phyloP scores from a whole-genome alignment of 768 basidiomycete genomes.

The Termitomyces sp. region DNA sequence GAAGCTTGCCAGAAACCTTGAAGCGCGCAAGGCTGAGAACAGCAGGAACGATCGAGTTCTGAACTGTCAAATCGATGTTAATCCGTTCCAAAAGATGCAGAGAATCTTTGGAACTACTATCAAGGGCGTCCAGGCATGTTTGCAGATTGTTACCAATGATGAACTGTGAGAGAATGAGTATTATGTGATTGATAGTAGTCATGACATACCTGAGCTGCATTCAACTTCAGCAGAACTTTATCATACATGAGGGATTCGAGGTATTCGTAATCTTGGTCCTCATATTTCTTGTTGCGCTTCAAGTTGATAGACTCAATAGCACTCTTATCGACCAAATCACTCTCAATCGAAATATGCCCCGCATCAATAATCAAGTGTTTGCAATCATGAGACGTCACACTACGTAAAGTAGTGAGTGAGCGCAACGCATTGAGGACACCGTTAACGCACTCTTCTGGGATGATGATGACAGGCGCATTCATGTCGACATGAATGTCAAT shows the following conservation, averaged over 20 bases:
- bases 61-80: conserved; percentile 82
- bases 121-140: conserved; percentile 76
- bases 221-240: conserved; percentile 71
- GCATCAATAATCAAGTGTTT: conserved; percentile 92
- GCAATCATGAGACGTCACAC: conserved; percentile 70
- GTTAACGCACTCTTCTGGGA: conserved; percentile 78
- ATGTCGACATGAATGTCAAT: conserved; percentile 95
- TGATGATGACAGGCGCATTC: conserved; percentile 94
- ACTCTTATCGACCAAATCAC: conserved; percentile 81
- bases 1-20: conserved; percentile 86
- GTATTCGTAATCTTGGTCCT: conserved; percentile 77
- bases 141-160: conserved; percentile 82
- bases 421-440: neutral
- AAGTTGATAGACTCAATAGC: conserved; percentile 70
- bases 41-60: conserved; percentile 88
- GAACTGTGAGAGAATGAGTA: conserved; percentile 59
- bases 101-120: conserved; percentile 44
- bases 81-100: conserved; percentile 91
- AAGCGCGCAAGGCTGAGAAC: conserved; percentile 79
- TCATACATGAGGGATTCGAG: conserved; percentile 97
- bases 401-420: conserved; percentile 22
- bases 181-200: neutral
- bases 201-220: conserved; percentile 77
- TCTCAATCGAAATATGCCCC: conserved; percentile 92
- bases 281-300: conserved; percentile 81